phyloP scores from a whole-genome alignment of 495 filamentous ascomycete species.

The Podospora anserina region DNA sequence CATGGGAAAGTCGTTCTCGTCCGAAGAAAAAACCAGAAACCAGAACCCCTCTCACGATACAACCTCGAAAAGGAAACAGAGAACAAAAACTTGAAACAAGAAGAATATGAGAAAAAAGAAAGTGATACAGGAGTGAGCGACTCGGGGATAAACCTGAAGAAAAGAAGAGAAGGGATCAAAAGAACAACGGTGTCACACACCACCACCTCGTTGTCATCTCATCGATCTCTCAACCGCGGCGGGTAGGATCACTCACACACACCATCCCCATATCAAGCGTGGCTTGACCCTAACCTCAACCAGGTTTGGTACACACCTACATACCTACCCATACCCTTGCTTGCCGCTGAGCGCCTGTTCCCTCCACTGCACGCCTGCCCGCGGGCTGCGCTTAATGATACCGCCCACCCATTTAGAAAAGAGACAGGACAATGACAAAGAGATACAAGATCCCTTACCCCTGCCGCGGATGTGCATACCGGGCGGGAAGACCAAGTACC shows the following conservation, averaged over 20 bases:
- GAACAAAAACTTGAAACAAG: conserved; percentile 20
- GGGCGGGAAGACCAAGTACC: not conserved
- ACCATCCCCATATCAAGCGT: not conserved
- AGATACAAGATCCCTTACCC: not conserved
- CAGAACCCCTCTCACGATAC: not conserved
- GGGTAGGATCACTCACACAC: not conserved
- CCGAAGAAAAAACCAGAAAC: not conserved
- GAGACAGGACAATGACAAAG: not conserved
- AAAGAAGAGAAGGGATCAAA: conserved; percentile 7
- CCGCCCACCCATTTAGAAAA: not conserved
- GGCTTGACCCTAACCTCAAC: not conserved
- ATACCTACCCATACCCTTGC: not conserved
- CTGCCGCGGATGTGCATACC: conserved; percentile 4
- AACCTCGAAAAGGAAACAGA: not conserved
- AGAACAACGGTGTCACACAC: not conserved
- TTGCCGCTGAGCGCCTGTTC: not conserved
- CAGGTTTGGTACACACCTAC: too few species aligned
- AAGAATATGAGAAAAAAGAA: conserved; percentile 6
- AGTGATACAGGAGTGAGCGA: conserved; percentile 8
- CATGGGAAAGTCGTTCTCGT: not conserved
- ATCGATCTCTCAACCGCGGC: not conserved
- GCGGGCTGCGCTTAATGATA: conserved; percentile 22
- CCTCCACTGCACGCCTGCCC: not conserved
- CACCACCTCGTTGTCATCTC: not conserved
- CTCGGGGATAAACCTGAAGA: conserved; percentile 7